Conservation (phyloP, 805 yeast genomes). For the Debaryomyces castellii region DNA sequence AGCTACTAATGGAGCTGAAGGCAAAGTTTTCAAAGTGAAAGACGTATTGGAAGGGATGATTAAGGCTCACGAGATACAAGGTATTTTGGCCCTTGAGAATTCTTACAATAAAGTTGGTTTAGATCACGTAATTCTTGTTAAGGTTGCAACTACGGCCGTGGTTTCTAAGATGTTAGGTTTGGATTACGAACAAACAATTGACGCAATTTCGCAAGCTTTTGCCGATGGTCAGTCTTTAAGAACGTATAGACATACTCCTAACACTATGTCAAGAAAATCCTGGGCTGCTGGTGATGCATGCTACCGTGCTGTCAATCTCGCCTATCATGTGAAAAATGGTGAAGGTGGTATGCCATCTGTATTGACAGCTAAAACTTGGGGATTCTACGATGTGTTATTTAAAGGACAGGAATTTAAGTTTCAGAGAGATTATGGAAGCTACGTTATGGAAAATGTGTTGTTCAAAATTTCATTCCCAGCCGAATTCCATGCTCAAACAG, state of each 20-base stretch:
- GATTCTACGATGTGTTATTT: conserved; percentile 62
- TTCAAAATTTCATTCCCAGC: conserved; percentile 66
- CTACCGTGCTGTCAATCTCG: conserved; percentile 57
- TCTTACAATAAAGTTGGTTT: conserved; percentile 59
- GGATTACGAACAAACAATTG: conserved; percentile 49
- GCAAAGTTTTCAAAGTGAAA: conserved; percentile 43
- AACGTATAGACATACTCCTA: conserved; percentile 65
- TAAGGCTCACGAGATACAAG: conserved; percentile 65
- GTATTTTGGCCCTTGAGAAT: conserved; percentile 57
- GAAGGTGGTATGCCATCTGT: conserved; percentile 55
- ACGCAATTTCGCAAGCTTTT: conserved; percentile 59
- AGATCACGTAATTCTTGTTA: conserved; percentile 59
- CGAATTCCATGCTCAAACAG: conserved; percentile 66
- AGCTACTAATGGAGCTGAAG: conserved; percentile 36
- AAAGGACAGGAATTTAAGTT: conserved; percentile 52
- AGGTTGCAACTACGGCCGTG: conserved; percentile 61
- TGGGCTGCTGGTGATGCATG: conserved; percentile 72
- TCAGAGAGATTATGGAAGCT: conserved; percentile 54
- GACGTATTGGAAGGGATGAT: conserved; percentile 59
- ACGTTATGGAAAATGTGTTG: conserved; percentile 62
- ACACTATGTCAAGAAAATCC: conserved; percentile 61
- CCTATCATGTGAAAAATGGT: conserved; percentile 51
- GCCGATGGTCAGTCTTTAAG: conserved; percentile 60
- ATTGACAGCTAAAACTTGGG: conserved; percentile 59
- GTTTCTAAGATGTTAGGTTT: conserved; percentile 56